These are phyloP conservation scores for Pseudonitzschia multiseries DNA, from an alignment of 108 stramenopile genomes.

Conservation along the genomic window DNA sequence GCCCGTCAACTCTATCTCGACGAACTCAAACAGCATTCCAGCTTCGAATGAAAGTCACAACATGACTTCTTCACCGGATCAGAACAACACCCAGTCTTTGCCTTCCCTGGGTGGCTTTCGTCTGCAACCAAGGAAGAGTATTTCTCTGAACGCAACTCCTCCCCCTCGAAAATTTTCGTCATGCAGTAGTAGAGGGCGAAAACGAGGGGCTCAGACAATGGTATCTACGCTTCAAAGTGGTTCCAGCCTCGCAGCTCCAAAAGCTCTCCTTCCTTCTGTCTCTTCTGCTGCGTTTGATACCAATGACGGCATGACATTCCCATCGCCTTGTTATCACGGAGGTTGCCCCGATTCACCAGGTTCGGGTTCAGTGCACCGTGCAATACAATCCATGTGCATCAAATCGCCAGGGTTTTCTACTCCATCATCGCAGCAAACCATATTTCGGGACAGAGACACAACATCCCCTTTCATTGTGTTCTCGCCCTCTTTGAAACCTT, in stretches of 20 bases:
- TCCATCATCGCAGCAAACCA: neutral
- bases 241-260: no score
- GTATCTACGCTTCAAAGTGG: neutral
- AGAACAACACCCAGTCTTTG: neutral
- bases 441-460: slow-evolving; percentile 1
- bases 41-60: neutral
- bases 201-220: neutral
- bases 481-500: slow-evolving; percentile 7
- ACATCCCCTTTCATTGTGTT: slow-evolving; percentile 9
- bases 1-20: no score
- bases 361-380: neutral
- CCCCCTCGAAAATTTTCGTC: neutral
- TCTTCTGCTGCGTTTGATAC: no score
- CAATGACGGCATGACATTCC: no score
- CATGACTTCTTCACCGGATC: neutral
- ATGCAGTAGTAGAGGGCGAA: slow-evolving; percentile 8
- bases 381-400: slow-evolving; percentile 15
- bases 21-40: no score
- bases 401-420: neutral
- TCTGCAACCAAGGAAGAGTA: slow-evolving; percentile 1
- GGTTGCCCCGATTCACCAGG: neutral
- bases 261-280: no score
- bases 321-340: no score
- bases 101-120: slow-evolving; percentile 1
- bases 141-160: neutral